Percentiles rank a stretch among this genome's conserved stretches.
These are phyloP conservation scores for Elaeis guineensis DNA, from an alignment of 176 grass and related monocot genomes.

Conservation along the genomic window DNA sequence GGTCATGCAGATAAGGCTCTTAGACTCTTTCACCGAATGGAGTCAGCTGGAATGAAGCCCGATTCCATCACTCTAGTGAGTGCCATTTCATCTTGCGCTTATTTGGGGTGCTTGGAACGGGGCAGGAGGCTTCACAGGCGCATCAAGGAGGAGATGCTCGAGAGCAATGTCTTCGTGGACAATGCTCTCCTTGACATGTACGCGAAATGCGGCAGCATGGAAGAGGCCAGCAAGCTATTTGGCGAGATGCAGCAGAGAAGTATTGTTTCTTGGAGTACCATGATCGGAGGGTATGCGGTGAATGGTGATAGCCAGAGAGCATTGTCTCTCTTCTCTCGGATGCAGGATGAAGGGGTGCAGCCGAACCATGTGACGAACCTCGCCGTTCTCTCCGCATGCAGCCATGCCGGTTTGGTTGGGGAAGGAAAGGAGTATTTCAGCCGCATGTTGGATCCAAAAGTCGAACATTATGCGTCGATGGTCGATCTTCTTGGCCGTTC, in stretches of 20 bases:
- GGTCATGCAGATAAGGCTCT: slow-evolving; percentile 10
- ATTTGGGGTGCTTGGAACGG: slow-evolving; percentile 8
- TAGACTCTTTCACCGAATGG: slow-evolving; percentile 5
- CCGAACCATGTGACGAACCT: slow-evolving; percentile 5
- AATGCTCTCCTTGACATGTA: slow-evolving; percentile 20
- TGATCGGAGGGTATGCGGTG: slow-evolving; percentile 9
- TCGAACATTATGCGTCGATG: slow-evolving; percentile 13
- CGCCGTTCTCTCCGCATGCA: slow-evolving; percentile 9
- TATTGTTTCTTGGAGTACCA: slow-evolving; percentile 10
- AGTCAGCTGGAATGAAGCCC: neutral
- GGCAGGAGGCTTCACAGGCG: slow-evolving; percentile 7
- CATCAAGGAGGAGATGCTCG: neutral
- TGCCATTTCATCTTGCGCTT: slow-evolving; percentile 10
- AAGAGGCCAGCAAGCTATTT: slow-evolving; percentile 9
- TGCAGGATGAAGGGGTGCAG: neutral
- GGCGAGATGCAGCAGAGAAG: neutral
- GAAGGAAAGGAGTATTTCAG: slow-evolving; percentile 12
- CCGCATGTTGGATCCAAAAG: neutral
- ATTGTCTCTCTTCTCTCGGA: slow-evolving; percentile 1
- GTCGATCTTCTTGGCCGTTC: slow-evolving; percentile 10
- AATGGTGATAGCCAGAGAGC: slow-evolving; percentile 11
- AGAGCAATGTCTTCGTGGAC: slow-evolving; percentile 2
- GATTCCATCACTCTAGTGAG: slow-evolving; percentile 9
- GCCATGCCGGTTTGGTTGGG: neutral
- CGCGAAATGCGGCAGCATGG: slow-evolving; percentile 13